Evolutionary conservation across 1,139 yeast genomes (phyloP).

Genomic region (Starmera stellimalicola): DNA sequence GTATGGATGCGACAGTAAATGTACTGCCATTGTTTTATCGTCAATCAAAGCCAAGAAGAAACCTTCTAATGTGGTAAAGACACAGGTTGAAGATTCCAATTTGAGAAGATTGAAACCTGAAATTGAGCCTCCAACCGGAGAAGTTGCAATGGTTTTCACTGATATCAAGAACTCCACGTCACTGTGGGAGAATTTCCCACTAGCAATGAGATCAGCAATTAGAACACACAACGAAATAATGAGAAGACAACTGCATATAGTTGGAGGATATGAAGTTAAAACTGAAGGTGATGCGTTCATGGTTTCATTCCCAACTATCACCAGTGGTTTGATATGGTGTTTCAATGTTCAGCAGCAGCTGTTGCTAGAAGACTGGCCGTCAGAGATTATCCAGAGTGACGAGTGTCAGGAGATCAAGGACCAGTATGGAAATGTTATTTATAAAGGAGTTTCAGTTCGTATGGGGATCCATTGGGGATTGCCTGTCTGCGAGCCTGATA

Average conservation of each 20-base stretch:
- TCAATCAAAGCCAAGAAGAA: slow-evolving; percentile 40
- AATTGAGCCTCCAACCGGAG: slow-evolving; percentile 92
- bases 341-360: slow-evolving; percentile 84
- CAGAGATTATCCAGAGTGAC: slow-evolving; percentile 75
- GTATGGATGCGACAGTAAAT: slow-evolving; percentile 77
- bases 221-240: slow-evolving; percentile 87
- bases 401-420: slow-evolving; percentile 85
- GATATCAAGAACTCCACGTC: slow-evolving; percentile 93
- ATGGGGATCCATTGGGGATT: slow-evolving; percentile 99
- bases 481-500: slow-evolving; percentile 93
- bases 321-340: slow-evolving; percentile 90
- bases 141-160: slow-evolving; percentile 90
- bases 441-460: slow-evolving; percentile 85
- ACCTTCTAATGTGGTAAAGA: slow-evolving; percentile 28
- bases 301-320: slow-evolving; percentile 95
- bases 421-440: slow-evolving; percentile 49
- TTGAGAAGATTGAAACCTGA: slow-evolving; percentile 83
- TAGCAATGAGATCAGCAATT: slow-evolving; percentile 95
- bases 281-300: slow-evolving; percentile 99
- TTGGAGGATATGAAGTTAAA: slow-evolving; percentile 96
- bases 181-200: slow-evolving; percentile 88
- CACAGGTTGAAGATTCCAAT: slow-evolving; percentile 68
- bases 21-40: slow-evolving; percentile 78
- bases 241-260: slow-evolving; percentile 87
- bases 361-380: slow-evolving; percentile 88